Percentiles rank a stretch among this genome's conserved stretches.
Evolutionary conservation across 306 rosid species (phyloP).

Genomic region (Trifolium pratense): DNA sequence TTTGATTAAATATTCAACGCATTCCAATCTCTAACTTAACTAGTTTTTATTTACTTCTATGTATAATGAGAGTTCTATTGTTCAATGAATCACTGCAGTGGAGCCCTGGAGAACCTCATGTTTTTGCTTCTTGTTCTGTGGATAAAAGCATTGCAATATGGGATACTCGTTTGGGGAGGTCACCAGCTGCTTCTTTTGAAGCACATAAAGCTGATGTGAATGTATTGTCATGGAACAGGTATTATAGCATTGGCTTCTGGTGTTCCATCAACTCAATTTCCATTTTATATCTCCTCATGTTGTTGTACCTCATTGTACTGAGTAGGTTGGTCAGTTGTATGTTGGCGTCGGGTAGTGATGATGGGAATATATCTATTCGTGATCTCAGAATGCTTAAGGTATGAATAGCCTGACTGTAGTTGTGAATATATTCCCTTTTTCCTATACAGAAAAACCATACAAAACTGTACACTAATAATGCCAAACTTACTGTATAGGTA

Average conservation of each 20-base stretch:
- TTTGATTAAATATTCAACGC: constrained; percentile 29
- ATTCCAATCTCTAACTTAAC: not conserved
- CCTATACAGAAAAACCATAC: not conserved
- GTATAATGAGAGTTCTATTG: constrained; percentile 23
- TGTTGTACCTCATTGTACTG: constrained; percentile 36
- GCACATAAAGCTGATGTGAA: constrained; percentile 95
- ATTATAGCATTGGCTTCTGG: constrained; percentile 7
- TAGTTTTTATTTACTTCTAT: constrained; percentile 26
- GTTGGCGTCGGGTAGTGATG: constrained; percentile 98
- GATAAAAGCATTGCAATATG: constrained; percentile 86
- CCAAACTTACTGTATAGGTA: not conserved
- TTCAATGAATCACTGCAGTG: constrained; percentile 64
- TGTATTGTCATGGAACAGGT: constrained; percentile 99
- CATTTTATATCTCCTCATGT: constrained; percentile 3
- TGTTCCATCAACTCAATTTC: constrained; percentile 14
- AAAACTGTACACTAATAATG: not conserved
- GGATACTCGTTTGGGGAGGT: constrained; percentile 82
- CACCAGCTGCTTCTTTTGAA: constrained; percentile 59
- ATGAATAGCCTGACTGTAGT: constrained; percentile 29
- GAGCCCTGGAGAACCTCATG: constrained; percentile 85
- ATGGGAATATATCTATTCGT: constrained; percentile 90
- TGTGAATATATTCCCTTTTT: not conserved
- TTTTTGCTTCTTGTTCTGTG: constrained; percentile 89
- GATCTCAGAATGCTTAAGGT: constrained; percentile 92
- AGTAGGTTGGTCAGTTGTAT: constrained; percentile 80